phyloP scores from a whole-genome alignment of 2,329 filamentous ascomycete genomes.

The Beauveria sp. region DNA sequence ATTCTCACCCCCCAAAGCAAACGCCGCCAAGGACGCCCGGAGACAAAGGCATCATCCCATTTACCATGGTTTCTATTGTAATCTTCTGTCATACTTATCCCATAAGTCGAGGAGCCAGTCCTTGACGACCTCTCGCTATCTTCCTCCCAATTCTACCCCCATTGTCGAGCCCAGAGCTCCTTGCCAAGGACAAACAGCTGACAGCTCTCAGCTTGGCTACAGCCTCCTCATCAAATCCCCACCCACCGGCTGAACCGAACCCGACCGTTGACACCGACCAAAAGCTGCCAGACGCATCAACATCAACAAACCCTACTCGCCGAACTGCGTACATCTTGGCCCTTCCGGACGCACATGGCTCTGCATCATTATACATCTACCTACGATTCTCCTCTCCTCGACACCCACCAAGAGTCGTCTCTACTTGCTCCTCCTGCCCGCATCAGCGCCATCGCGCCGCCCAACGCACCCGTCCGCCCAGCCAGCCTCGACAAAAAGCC shows the following conservation, averaged over 20 bases:
- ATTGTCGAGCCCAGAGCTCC: no score
- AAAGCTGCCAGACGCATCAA: background rate
- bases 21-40: background rate
- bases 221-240: background rate
- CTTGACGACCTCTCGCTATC: no score
- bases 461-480: background rate
- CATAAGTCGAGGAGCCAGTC: no score
- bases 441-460: background rate
- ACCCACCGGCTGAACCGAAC: slow-evolving; percentile 6
- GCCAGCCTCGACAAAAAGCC: background rate
- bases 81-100: no score
- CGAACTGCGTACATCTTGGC: background rate
- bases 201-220: background rate
- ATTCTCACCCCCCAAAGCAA: background rate
- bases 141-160: no score
- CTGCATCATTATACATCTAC: background rate
- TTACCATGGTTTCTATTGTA: no score
- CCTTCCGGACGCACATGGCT: background rate
- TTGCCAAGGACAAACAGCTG: no score
- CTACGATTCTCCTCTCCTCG: background rate
- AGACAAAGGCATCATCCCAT: background rate
- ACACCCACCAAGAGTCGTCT: background rate
- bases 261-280: background rate
- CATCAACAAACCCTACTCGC: background rate
- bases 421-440: background rate